Percentiles rank a stretch among this genome's conserved stretches.
Evolutionary conservation across 345 rosid species (phyloP).

Genomic region (Arabidopsis suecica): DNA sequence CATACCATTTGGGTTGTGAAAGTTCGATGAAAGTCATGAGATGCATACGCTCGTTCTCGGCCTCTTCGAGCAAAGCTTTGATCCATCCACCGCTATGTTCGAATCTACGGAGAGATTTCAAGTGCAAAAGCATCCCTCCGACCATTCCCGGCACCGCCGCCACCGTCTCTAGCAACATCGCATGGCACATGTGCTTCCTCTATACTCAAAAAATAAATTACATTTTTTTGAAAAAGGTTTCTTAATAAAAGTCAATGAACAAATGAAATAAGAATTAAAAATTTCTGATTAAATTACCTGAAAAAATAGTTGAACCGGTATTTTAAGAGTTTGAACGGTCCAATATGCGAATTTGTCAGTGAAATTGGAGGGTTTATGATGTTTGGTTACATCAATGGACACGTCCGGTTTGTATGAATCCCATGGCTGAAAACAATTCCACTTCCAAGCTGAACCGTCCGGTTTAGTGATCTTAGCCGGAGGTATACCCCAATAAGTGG

Average conservation of each 20-base stretch:
- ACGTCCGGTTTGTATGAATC: slow-evolving; percentile 63
- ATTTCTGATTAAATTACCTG: slow-evolving; percentile 46
- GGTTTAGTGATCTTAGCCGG: slow-evolving; percentile 53
- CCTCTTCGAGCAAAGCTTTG: slow-evolving; percentile 68
- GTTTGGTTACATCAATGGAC: slow-evolving; percentile 62
- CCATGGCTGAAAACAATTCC: slow-evolving; percentile 79
- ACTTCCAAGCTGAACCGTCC: slow-evolving; percentile 73
- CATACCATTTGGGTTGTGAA: slow-evolving; percentile 58
- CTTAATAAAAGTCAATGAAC: background rate
- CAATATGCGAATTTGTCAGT: slow-evolving; percentile 64
- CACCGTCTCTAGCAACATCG: slow-evolving; percentile 69
- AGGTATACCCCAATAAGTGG: slow-evolving; percentile 66
- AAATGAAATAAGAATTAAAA: background rate
- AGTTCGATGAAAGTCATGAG: slow-evolving; percentile 69
- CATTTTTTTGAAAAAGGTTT: too few species aligned
- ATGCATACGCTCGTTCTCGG: slow-evolving; percentile 75
- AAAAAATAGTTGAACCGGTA: slow-evolving; percentile 56
- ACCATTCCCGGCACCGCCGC: slow-evolving; percentile 75
- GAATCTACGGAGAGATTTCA: slow-evolving; percentile 61
- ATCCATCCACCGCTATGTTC: slow-evolving; percentile 78
- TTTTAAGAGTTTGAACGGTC: slow-evolving; percentile 64
- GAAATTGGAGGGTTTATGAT: slow-evolving; percentile 54
- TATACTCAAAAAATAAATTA: background rate
- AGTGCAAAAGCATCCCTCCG: slow-evolving; percentile 69
- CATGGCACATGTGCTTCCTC: slow-evolving; percentile 76